These are phyloP conservation scores for Euphrasia arctica DNA, from an alignment of 305 asterid species.

Conservation along the genomic window DNA sequence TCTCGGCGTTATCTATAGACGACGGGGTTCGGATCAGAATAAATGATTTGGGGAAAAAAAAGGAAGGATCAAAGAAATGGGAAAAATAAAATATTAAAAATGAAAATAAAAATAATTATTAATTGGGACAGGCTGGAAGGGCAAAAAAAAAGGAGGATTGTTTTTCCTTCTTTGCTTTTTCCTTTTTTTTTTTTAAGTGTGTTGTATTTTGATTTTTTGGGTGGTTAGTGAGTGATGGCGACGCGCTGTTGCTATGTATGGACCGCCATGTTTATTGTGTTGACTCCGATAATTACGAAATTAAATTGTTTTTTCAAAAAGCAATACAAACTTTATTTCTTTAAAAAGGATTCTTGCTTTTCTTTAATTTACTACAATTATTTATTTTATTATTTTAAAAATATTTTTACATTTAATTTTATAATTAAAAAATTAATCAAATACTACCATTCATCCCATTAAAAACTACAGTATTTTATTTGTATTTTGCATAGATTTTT, in stretches of 20 bases:
- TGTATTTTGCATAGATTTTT: no score
- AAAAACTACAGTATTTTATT: no score
- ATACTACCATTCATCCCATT: no score
- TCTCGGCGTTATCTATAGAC: constrained; percentile 20
- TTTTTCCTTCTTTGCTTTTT: constrained; percentile 5
- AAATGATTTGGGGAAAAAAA: constrained; percentile 8
- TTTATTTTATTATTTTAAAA: no score
- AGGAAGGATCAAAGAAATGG: constrained; percentile 39
- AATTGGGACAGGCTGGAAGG: constrained; percentile 34
- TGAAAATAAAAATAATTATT: constrained; percentile 20
- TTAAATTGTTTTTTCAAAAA: neutral
- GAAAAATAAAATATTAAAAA: constrained; percentile 30
- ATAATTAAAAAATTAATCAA: no score
- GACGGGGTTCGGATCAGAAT: constrained; percentile 25
- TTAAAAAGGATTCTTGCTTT: no score
- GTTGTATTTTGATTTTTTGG: neutral
- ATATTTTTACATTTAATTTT: no score
- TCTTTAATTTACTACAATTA: no score
- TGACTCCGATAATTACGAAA: neutral
- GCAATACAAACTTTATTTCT: no score
- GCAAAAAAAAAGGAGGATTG: constrained; percentile 36
- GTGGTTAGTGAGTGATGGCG: neutral
- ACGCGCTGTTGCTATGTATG: neutral
- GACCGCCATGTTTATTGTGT: constrained; percentile 5
- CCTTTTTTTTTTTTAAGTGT: constrained; percentile 5